Conservation (phyloP, 345 rosid genomes). For the Gossypium mustelinum region DNA sequence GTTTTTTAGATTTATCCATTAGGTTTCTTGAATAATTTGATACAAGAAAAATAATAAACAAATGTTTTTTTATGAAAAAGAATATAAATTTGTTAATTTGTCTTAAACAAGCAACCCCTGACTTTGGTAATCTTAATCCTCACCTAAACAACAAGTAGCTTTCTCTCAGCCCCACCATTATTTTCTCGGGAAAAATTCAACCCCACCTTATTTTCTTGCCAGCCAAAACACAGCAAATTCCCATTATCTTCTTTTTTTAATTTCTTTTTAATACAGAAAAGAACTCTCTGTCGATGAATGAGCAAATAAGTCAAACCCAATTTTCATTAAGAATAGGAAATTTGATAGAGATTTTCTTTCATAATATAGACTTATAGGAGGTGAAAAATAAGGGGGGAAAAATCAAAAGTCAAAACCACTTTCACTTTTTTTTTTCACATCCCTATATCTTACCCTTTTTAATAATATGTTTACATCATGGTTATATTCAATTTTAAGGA, state of each 20-base stretch:
- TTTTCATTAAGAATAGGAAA: neutral
- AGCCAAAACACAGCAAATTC: slow-evolving; percentile 14
- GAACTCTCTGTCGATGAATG: neutral
- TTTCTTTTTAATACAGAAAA: neutral
- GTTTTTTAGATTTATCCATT: no score
- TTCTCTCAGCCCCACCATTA: neutral
- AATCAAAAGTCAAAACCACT: neutral
- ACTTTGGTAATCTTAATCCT: neutral
- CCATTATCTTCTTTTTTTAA: neutral
- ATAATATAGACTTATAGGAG: neutral
- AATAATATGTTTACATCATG: no score
- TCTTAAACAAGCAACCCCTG: neutral
- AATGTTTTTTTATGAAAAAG: no score
- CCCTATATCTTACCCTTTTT: neutral
- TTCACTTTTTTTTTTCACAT: neutral
- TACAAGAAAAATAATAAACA: no score
- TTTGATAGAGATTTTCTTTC: neutral
- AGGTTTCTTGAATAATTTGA: no score
- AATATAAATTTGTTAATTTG: no score
- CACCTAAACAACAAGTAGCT: slow-evolving; percentile 1
- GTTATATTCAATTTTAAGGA: no score
- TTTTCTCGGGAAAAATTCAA: neutral
- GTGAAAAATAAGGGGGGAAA: neutral
- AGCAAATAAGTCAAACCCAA: neutral
- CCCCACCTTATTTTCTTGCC: slow-evolving; percentile 5